These are phyloP conservation scores for Schoenoplectus tabernaemontani DNA, from an alignment of 202 grass and related monocot genomes.

Conservation along the genomic window DNA sequence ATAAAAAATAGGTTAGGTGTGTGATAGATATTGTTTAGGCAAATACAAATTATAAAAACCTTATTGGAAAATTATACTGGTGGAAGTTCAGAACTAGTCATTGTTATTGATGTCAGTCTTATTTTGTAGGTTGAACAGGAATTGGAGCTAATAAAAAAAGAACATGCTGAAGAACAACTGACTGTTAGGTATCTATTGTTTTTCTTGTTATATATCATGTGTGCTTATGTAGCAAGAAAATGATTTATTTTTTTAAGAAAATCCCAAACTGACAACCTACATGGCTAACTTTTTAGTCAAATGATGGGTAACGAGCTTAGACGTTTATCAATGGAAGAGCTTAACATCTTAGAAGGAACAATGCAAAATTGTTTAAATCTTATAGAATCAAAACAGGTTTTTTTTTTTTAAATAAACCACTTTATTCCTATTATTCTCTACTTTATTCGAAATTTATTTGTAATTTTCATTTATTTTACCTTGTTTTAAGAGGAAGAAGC, in stretches of 20 bases:
- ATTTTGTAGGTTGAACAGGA: no score
- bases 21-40: background rate
- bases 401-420: background rate
- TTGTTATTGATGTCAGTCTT: no score
- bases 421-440: background rate
- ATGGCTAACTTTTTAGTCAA: no score
- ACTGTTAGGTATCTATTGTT: no score
- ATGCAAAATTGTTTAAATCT: constrained; percentile 37
- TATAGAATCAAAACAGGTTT: constrained; percentile 62
- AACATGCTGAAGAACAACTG: no score
- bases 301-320: constrained; percentile 37
- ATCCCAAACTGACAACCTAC: no score
- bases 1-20: background rate
- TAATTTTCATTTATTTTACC: background rate
- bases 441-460: background rate
- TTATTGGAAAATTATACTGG: no score
- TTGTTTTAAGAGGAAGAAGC: background rate
- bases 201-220: no score
- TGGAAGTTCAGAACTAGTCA: no score
- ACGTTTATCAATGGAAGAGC: constrained; percentile 42
- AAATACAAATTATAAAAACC: background rate
- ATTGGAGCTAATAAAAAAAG: no score
- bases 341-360: constrained; percentile 57
- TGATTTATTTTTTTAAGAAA: no score
- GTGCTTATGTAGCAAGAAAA: no score